These are phyloP conservation scores for Sedum album DNA, from an alignment of 164 flowering plant genomes.

Conservation along the genomic window DNA sequence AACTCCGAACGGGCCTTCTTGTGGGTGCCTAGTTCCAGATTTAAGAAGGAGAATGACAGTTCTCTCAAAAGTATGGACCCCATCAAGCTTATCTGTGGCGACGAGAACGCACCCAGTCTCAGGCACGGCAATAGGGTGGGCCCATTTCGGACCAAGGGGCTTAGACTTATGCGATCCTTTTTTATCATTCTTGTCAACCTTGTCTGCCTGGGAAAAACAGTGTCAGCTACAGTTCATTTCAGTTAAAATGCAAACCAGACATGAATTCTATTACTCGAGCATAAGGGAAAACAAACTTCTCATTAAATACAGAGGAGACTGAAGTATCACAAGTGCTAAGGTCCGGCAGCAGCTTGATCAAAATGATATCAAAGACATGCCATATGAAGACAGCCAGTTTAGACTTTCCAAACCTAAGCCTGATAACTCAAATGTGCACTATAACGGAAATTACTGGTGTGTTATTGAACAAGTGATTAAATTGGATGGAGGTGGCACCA, in stretches of 20 bases:
- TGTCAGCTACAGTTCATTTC: background rate
- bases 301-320: background rate
- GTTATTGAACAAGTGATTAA: too few relatives aligned
- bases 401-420: background rate
- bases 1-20: conserved; percentile 83
- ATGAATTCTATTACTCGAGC: background rate
- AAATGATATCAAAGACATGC: too few relatives aligned
- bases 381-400: too few relatives aligned
- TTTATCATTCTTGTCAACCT: conserved; percentile 24
- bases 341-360: background rate
- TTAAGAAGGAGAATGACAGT: conserved; percentile 77
- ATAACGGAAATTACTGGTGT: too few relatives aligned
- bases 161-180: conserved; percentile 27
- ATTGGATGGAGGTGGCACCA: too few relatives aligned
- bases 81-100: conserved; percentile 89
- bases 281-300: background rate
- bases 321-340: too few relatives aligned
- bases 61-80: conserved; percentile 28
- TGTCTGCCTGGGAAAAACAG: conserved; percentile 35
- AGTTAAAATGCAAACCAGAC: too few relatives aligned
- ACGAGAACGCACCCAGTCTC: conserved; percentile 88
- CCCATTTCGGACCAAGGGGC: conserved; percentile 76
- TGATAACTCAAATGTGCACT: background rate
- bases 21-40: conserved; percentile 66
- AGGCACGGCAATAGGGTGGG: conserved; percentile 82